A percentile compares a stretch with the other conserved stretches of the same genome.
phyloP scores from a whole-genome alignment of 2,329 filamentous ascomycete species.

The Mollisiaceae sp. region DNA sequence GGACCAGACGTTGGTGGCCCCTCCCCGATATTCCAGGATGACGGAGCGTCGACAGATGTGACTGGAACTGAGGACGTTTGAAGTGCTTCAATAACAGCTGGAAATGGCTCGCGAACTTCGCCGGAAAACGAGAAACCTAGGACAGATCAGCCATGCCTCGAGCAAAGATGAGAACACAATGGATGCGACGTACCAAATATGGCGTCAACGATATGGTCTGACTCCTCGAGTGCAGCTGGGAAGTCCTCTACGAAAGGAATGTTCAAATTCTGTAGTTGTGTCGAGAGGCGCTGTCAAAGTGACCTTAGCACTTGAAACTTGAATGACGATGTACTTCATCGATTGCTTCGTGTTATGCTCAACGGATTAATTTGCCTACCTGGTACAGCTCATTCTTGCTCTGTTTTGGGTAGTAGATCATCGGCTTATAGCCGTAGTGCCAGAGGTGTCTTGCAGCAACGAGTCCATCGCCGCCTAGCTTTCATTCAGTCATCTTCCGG shows the following conservation, averaged over 20 bases:
- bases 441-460: slow-evolving; percentile 91
- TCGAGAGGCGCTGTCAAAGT: slow-evolving; percentile 70
- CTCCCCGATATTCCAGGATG: slow-evolving; percentile 89
- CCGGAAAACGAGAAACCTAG: slow-evolving; percentile 90
- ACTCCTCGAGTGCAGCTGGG: slow-evolving; percentile 62
- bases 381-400: slow-evolving; percentile 89
- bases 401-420: slow-evolving; percentile 91
- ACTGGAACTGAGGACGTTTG: slow-evolving; percentile 76
- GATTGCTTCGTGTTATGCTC: too few species aligned
- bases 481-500: background rate
- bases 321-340: background rate
- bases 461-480: slow-evolving; percentile 84
- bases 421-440: slow-evolving; percentile 89
- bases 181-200: slow-evolving; percentile 72
- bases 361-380: slow-evolving; percentile 50
- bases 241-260: slow-evolving; percentile 89
- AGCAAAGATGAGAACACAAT: background rate
- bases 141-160: slow-evolving; percentile 1
- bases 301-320: background rate
- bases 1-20: slow-evolving; percentile 80
- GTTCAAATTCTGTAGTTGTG: slow-evolving; percentile 81
- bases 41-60: slow-evolving; percentile 89
- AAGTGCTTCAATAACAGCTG: slow-evolving; percentile 77
- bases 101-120: slow-evolving; percentile 91
- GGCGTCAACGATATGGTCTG: slow-evolving; percentile 87